Conservation (phyloP, 2,329 filamentous ascomycete genomes). For the Diaporthe nobilis region DNA sequence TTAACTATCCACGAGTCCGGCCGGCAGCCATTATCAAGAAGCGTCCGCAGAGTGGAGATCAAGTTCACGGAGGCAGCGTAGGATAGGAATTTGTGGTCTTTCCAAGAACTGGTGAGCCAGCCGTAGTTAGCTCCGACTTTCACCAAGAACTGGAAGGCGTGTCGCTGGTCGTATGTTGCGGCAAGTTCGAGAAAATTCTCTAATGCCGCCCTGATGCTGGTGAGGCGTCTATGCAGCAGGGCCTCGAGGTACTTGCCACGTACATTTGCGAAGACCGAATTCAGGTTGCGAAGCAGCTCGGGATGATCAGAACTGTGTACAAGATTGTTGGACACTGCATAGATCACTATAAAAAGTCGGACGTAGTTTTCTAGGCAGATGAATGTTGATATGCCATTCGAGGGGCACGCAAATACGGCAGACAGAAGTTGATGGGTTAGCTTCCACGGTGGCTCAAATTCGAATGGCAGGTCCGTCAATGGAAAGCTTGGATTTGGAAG, state of each 20-base stretch:
- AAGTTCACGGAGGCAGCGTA: background rate
- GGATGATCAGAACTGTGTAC: too few species aligned
- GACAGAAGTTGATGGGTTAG: background rate
- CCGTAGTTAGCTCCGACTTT: background rate
- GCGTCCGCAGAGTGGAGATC: background rate
- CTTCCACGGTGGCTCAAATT: too few species aligned
- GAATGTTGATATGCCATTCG: background rate
- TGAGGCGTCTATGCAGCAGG: background rate
- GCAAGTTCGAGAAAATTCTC: background rate
- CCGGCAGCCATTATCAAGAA: background rate
- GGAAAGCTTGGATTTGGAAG: background rate
- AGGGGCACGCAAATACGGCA: background rate
- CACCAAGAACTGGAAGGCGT: background rate
- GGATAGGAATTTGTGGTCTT: background rate
- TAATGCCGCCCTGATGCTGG: conserved; percentile 9
- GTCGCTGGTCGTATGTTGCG: background rate
- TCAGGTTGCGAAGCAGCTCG: background rate
- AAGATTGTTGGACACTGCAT: background rate
- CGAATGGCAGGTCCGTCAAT: too few species aligned
- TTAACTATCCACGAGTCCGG: background rate
- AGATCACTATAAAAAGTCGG: background rate
- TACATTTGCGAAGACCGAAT: background rate
- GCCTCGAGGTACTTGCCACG: background rate
- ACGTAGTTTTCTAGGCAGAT: background rate
- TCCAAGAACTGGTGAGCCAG: background rate